phyloP scores from a whole-genome alignment of 2,329 filamentous ascomycete species.

The Exophiala phaeomuriformis region DNA sequence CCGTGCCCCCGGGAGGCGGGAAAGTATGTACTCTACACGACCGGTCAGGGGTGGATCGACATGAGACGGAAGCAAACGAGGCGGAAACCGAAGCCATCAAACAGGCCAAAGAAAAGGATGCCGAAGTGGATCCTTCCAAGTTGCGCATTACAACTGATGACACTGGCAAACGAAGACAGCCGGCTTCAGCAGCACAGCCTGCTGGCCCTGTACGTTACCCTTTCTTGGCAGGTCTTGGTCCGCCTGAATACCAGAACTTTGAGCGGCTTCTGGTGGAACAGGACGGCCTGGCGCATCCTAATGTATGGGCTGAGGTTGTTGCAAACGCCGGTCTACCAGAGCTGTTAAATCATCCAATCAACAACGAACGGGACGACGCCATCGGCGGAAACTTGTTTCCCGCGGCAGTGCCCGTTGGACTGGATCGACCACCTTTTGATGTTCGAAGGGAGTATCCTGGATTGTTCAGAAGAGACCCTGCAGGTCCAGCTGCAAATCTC shows the following conservation, averaged over 20 bases:
- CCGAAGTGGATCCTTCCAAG: constrained; percentile 21
- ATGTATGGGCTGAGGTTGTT: too few relatives aligned
- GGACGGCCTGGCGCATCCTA: too few relatives aligned
- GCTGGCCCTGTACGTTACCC: constrained; percentile 8
- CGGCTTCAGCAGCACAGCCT: constrained; percentile 4
- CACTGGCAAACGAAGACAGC: constrained; percentile 8
- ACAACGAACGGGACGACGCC: too few relatives aligned
- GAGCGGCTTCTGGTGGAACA: too few relatives aligned
- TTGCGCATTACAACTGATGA: constrained; percentile 16
- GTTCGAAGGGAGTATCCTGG: too few relatives aligned
- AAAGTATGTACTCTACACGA: constrained; percentile 61
- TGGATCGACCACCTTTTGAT: too few relatives aligned
- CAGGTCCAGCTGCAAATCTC: too few relatives aligned
- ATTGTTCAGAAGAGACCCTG: too few relatives aligned
- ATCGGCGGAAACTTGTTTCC: too few relatives aligned
- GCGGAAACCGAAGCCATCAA: constrained; percentile 30
- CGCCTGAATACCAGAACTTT: background rate
- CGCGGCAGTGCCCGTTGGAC: too few relatives aligned
- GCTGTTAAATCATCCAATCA: too few relatives aligned
- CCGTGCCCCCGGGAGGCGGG: background rate
- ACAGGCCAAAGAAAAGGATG: constrained; percentile 28
- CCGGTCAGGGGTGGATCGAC: constrained; percentile 33
- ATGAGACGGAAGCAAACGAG: constrained; percentile 28
- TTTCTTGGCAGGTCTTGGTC: constrained; percentile 5
- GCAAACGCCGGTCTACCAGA: too few relatives aligned